Base-by-base conservation (phyloP, 768 basidiomycete species). In the Amanita thiersii region DNA sequence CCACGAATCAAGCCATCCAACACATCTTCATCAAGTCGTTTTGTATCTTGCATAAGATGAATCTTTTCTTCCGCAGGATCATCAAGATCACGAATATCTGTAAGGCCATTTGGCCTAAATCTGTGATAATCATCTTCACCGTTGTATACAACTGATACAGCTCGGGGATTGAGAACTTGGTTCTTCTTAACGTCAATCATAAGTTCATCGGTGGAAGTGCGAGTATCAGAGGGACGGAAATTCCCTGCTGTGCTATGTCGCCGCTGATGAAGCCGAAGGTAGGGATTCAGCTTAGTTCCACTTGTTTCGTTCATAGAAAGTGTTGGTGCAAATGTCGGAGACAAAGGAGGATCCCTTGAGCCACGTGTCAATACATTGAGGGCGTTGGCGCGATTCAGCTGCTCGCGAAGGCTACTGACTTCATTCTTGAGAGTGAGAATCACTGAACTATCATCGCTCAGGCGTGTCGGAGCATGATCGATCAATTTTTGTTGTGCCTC, bases 11-110 rank as follows among this genome's bases (percentile, higher is more conserved):
- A 71, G 21, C 92, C 90, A 46, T 86, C 75, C 9, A 99, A 68
- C 34, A 97, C 83, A 57, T 99, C 96, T 56, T 93, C 89, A 52
- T 99, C 96, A 40, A 98, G 64, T 31, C 75, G 81, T 57, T 86
- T 88, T 47, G 80, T 73, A 49, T 97, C 90, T 55, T 92, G 86
- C 74, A 99, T 84, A 36, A 96, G 70, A 40, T 84, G 71, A 50
- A 96, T 90, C 65, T 97, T 94, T 68, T 97, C 93, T 59, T 97
- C 93, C 0, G 87, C 83, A 5, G 90, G 81, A 60, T 92, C 88
- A 51, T 97, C 90, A 46, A 79, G 79, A 53, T 77, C 73, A 36
- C 75, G 73, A 44, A 89, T 83, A 49, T 85, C 79, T 9, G 81
- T 65, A 28, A 86, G 63, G 26, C 85, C 82, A 45, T 79, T 75